Evolutionary conservation across 2,329 filamentous ascomycete species (phyloP), one percentile per base, ranked within the genome.

Genomic region (Daldinia eschscholtzii): DNA sequence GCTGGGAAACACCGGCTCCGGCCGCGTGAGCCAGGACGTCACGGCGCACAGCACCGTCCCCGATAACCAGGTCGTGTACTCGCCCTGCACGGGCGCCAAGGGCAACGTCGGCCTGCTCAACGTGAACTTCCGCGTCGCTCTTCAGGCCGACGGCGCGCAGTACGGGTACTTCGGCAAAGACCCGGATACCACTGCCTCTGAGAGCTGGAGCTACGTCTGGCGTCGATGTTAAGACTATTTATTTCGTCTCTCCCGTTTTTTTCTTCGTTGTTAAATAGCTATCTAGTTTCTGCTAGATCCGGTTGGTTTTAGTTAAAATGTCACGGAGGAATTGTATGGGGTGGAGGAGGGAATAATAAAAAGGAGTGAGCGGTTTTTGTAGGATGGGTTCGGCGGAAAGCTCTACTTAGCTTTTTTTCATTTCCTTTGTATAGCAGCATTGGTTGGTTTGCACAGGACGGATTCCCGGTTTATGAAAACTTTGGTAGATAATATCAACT

Each of bases 51-150:
- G 72, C 60, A 68, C 74, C 28, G 76, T 76, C 44, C 72, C 73
- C 7, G 74, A 72, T 18, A 61, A 30, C 57, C 63, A 60, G 46
- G 72, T 77, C 55, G 77, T 76, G 12, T 82, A 80, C 79, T 81
- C 79, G 23, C 73, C 76, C 10, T 82, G 81, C 76, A 77, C 76
- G 7, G 69, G 66, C 57, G 55, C 71, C 48, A 71, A 74, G 57
- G 80, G 80, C 39, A 75, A 72, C 71, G 75, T 80, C 39, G 80
- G 80, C 23, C 77, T 81, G 56, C 73, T 82, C 44, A 81, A 82
- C 70, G 77, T 82, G 77, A 81, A 82, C 75, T 81, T 81, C 76
- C 77, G 80, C 64, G 77, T 79, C 57, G 79, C 77, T 4, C 76
- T 82, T 18, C 73, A 63, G 33, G 78, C 78, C 26, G 75, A 76